Evolutionary conservation across 2,329 filamentous ascomycete genomes (phyloP).

Genomic region (Fusarium longipes): DNA sequence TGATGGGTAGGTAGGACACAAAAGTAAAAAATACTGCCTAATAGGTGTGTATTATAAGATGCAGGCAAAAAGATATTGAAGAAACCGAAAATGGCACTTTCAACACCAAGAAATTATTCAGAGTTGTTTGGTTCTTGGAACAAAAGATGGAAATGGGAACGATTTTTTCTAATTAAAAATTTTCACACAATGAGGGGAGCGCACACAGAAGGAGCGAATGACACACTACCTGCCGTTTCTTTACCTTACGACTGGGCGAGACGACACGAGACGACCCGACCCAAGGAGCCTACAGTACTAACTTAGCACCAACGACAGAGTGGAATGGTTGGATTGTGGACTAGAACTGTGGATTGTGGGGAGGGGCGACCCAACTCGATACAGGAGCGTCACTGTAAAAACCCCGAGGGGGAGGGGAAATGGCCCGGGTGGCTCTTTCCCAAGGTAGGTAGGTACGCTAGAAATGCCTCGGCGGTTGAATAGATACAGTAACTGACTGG

Average conservation of each 20-base stretch:
- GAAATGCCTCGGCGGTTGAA: constrained; percentile 8
- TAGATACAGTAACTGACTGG: neutral
- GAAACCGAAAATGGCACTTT: constrained; percentile 17
- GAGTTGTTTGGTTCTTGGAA: constrained; percentile 34
- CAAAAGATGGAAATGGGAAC: constrained; percentile 31
- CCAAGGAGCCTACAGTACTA: constrained; percentile 18
- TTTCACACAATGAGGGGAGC: constrained; percentile 47
- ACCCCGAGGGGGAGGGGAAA: constrained; percentile 20
- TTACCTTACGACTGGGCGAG: constrained; percentile 30
- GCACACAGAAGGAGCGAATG: constrained; percentile 35
- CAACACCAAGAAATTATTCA: constrained; percentile 30
- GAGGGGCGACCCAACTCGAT: constrained; percentile 27
- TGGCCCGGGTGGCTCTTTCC: constrained; percentile 1
- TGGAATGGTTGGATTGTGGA: constrained; percentile 27
- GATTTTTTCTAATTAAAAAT: constrained; percentile 40
- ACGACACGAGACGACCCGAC: constrained; percentile 4
- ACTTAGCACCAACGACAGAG: constrained; percentile 33
- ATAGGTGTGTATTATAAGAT: constrained; percentile 32
- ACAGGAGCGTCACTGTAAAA: neutral
- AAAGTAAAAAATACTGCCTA: constrained; percentile 26
- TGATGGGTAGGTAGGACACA: constrained; percentile 31
- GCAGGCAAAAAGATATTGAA: constrained; percentile 13
- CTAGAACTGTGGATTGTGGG: constrained; percentile 35
- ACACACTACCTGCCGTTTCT: constrained; percentile 29
- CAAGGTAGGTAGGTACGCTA: too few species aligned